Evolutionary conservation across 2,329 filamentous ascomycete species (phyloP), one percentile per base, ranked within the genome.

Genomic region (Pleomassaria siparia): DNA sequence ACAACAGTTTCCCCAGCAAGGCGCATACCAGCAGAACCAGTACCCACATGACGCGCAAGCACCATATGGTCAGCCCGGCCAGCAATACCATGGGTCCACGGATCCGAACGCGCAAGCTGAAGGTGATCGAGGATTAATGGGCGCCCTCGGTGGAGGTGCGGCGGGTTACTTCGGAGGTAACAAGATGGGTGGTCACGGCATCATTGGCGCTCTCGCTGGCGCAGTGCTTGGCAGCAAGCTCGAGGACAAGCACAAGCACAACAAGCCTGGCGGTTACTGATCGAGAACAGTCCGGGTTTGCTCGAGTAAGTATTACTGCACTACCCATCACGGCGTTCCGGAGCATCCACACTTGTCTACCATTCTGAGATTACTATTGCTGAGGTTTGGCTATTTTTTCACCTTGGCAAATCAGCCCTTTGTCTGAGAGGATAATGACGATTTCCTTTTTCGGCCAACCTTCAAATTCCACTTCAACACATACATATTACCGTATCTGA

Each of bases 171-270:
- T 79, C 52, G 70, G 80, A 5, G 82, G 82, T 15, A 72, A 76
- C 58, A 81, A 82, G 63, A 73, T 80, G 55, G 77, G 74, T 18
- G 72, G 74, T n/a, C 72, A 79, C n/a, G 80, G 80, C 3, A 67
- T 85, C 24, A 63, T 85, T 9, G 82, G 82, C 10, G 77, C 80
- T 1, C 62, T 85, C 22, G 78, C 79, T 3, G 82, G 82, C 46
- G 81, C 80, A 0, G 73, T 85, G 37, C 46, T 79, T 2, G 82
- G 82, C 1, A 76, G 72, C 60, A 79, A 82, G 50, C 57, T 80
- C 0, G 79, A 82, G 55, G 76, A 83, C 54, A 77, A 79, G 56
- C 54, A 72, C 55, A 82, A 82, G 69, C 66, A 74, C 30, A 65
- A 72, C 53, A 73, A 73, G 55, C 59, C 62, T 25, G 67, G 69